Conservation (phyloP, 108 stramenopile genomes). For the Skeletonema tropicum region DNA sequence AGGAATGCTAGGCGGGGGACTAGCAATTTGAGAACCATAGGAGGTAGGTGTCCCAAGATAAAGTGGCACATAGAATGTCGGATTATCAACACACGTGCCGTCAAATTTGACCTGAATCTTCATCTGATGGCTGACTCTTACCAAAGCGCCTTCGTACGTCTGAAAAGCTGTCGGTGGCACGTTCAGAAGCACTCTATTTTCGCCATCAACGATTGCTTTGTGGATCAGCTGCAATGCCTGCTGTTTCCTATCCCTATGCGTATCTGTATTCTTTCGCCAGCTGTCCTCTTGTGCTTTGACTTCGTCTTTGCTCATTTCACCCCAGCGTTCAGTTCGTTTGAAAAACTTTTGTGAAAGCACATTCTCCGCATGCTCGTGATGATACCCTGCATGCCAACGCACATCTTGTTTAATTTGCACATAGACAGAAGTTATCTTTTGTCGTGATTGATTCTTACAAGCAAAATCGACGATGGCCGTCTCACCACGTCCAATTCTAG, state of each 20-base stretch:
- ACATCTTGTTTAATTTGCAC: constrained; percentile 35
- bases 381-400: constrained; percentile 11
- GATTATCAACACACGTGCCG: constrained; percentile 23
- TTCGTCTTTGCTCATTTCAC: constrained; percentile 7
- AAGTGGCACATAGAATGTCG: constrained; percentile 35
- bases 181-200: constrained; percentile 13
- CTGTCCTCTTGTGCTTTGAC: neutral
- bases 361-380: neutral
- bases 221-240: constrained; percentile 5
- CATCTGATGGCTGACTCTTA: constrained; percentile 15
- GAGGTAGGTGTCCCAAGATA: constrained; percentile 27
- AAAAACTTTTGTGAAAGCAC: neutral
- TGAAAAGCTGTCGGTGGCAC: neutral
- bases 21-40: constrained; percentile 3
- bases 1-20: constrained; percentile 7
- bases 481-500: constrained; percentile 30
- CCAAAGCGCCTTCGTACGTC: constrained; percentile 3
- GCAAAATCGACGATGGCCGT: constrained; percentile 34
- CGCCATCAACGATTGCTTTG: constrained; percentile 6
- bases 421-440: constrained; percentile 25
- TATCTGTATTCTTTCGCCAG: constrained; percentile 9
- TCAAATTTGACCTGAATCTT: constrained; percentile 35
- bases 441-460: constrained; percentile 44
- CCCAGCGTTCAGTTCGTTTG: constrained; percentile 8
- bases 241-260: constrained; percentile 2